Conservation (phyloP, 768 basidiomycete genomes). For the Leccinum uliginosum region DNA sequence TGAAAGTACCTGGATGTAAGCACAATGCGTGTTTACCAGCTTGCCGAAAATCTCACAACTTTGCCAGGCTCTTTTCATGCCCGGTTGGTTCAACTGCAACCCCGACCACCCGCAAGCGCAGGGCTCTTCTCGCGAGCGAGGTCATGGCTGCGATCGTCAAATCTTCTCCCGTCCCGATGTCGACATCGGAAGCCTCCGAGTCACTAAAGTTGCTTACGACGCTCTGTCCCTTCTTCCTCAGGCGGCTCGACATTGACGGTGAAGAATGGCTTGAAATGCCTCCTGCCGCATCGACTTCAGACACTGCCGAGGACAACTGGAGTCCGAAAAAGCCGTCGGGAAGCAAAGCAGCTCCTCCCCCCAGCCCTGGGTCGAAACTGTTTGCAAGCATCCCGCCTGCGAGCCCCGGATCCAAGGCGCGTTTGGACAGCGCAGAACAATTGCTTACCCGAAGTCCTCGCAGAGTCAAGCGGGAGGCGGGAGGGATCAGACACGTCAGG, state of each 20-base stretch:
- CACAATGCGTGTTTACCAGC: background rate
- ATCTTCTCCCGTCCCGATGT: constrained; percentile 78
- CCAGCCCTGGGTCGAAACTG: constrained; percentile 38
- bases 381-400: constrained; percentile 29
- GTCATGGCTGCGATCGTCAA: constrained; percentile 68
- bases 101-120: constrained; percentile 62
- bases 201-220: constrained; percentile 61
- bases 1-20: constrained; percentile 87
- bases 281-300: constrained; percentile 20
- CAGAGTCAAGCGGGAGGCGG: constrained; percentile 63
- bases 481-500: constrained; percentile 73
- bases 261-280: constrained; percentile 52
- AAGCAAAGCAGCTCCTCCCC: constrained; percentile 24
- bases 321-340: constrained; percentile 37
- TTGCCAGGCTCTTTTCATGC: constrained; percentile 61
- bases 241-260: constrained; percentile 54
- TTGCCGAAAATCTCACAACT: background rate
- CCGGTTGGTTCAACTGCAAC: constrained; percentile 49
- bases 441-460: constrained; percentile 67
- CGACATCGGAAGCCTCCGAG: constrained; percentile 71
- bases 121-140: constrained; percentile 62
- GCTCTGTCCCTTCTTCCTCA: constrained; percentile 80
- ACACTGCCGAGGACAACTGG: constrained; percentile 12
- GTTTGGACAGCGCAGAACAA: constrained; percentile 56
- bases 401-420: constrained; percentile 49